Evolutionary conservation across 169 alveolate species (phyloP), one percentile per base, ranked within the genome.

Genomic region (Eimeria tenella): DNA sequence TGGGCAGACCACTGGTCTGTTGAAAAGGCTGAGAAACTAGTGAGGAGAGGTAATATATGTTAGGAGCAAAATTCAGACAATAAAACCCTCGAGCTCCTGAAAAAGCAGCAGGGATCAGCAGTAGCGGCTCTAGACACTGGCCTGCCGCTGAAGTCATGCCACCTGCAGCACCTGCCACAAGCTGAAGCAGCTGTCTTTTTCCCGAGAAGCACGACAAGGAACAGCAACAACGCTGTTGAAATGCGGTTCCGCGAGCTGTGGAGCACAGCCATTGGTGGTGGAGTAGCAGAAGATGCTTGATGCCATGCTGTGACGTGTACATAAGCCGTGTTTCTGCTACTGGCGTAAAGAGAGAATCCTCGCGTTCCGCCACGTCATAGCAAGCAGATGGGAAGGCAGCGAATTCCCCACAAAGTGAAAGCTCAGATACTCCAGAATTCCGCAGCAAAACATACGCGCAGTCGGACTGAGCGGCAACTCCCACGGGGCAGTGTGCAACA

Each of bases 271-370:
- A 74, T 23, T 21, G 56, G 62, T 74, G 86, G 25, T 74, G 86
- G 23, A 74, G 56, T 58, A 15, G 7, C 21, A 74, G 53, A 50
- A 74, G 56, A 50, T 74, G 86, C 21, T 74, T 74, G 4, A 74
- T 74, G 86, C 86, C 86, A 13, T 49, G 60, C 86, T 74, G 86
- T 15, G 86, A 74, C 21, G 86, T 74, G 62, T 74, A 74, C 56
- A 74, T 31, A 31, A 0, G 25, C 60, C 63, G 6, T 49, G 86
- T 9, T 58, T 74, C 86, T n/a, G 86, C 86, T 8, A 50, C 86
- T 10, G n/a, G 63, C 13, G 56, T 21, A 70, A 17, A 70, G 81
- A 70, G 23, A 11, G 81, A 70, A 68, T 68, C 87, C 68, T 77
- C 87, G 25, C 87, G 63, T 65, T 77, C 87, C 13, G 52, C 52